Evolutionary conservation across 148 eudicot genomes (phyloP).

Genomic region (Rhododendron ovatum): DNA sequence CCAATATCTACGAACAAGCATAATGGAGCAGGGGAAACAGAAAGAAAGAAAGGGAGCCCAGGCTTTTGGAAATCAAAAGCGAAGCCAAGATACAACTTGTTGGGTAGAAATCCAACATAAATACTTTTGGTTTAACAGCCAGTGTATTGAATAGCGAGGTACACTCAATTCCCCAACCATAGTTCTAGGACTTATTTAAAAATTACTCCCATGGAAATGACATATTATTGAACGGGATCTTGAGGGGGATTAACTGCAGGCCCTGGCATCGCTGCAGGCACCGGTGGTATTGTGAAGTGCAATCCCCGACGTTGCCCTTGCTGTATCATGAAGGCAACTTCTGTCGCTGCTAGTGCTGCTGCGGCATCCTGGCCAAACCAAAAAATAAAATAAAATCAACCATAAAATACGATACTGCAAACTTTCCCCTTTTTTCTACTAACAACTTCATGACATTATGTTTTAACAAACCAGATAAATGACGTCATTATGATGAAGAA

Average conservation of each 20-base stretch:
- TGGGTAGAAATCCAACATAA: neutral
- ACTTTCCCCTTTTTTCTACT: neutral
- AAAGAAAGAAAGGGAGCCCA: neutral
- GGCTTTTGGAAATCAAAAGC: neutral
- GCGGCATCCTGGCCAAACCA: slow-evolving; percentile 54
- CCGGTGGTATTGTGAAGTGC: slow-evolving; percentile 59
- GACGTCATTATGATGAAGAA: neutral
- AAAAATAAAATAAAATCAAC: slow-evolving; percentile 6
- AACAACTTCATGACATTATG: neutral
- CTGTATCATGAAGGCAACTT: slow-evolving; percentile 73
- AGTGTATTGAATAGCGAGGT: neutral
- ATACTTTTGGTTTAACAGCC: neutral
- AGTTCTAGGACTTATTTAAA: neutral
- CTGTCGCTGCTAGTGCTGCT: slow-evolving; percentile 56
- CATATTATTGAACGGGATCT: slow-evolving; percentile 29
- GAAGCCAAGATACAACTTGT: slow-evolving; percentile 8
- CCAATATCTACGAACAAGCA: neutral
- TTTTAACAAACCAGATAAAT: neutral
- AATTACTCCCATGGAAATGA: neutral
- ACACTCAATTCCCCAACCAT: neutral
- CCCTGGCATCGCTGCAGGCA: slow-evolving; percentile 31
- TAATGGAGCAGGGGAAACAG: neutral
- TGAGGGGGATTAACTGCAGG: slow-evolving; percentile 29
- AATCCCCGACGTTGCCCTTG: slow-evolving; percentile 63
- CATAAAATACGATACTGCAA: neutral